Conservation (phyloP, 208 protist species). For the Tritrichomonas foetus region DNA sequence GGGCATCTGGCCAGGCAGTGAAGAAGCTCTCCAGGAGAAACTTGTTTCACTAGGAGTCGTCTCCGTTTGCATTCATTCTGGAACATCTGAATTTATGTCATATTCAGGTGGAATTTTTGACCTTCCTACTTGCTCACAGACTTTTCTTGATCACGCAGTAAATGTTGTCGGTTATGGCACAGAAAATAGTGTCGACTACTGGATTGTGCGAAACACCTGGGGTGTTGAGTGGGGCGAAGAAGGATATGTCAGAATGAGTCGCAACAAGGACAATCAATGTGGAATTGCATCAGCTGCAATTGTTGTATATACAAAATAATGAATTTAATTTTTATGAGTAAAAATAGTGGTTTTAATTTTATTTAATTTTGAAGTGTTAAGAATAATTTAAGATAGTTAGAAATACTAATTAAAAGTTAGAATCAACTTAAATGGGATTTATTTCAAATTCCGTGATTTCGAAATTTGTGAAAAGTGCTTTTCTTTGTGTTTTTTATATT, state of each 20-base stretch:
- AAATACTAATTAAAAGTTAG: too few species aligned
- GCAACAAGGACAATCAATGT: slow-evolving; percentile 49
- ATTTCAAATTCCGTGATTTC: too few species aligned
- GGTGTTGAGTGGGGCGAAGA: neutral
- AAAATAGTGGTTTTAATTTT: neutral
- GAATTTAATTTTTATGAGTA: neutral
- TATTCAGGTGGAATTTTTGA: neutral
- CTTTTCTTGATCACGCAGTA: neutral
- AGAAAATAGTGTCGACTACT: neutral
- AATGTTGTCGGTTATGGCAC: neutral
- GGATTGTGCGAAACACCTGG: neutral
- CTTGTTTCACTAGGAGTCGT: neutral
- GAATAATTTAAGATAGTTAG: too few species aligned
- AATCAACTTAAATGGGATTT: too few species aligned
- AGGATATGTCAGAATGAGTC: neutral
- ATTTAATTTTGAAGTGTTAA: neutral
- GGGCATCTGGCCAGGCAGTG: neutral
- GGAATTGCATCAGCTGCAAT: neutral
- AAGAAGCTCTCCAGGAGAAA: neutral
- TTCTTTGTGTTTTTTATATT: too few species aligned
- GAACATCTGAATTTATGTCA: neutral
- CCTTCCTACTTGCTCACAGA: neutral
- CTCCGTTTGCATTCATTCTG: neutral
- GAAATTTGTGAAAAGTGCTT: too few species aligned
- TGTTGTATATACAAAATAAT: neutral